A percentile compares a stretch with the other conserved stretches of the same genome.
Conservation (phyloP, 805 yeast genomes). For the Saturnispora bothae region DNA sequence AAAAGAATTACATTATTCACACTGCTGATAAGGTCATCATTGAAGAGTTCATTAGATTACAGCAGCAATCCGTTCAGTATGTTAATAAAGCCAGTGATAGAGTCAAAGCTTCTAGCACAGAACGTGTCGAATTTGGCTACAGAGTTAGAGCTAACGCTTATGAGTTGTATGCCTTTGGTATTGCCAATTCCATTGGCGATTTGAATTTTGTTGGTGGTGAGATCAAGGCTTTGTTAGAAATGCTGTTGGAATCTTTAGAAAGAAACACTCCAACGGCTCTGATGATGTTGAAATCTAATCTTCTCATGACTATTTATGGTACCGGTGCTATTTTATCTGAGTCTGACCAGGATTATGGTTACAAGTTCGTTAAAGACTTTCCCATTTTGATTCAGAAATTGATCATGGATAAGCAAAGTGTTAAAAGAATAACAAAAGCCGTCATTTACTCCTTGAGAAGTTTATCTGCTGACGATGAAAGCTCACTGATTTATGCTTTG, state of each 20-base stretch:
- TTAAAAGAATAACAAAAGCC: conserved; percentile 42
- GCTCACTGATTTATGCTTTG: conserved; percentile 75
- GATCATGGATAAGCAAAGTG: conserved; percentile 35
- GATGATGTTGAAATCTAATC: conserved; percentile 40
- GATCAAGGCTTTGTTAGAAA: conserved; percentile 38
- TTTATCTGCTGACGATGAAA: conserved; percentile 70
- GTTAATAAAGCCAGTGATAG: conserved; percentile 19
- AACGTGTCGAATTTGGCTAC: conserved; percentile 21
- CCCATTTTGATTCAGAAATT: conserved; percentile 51
- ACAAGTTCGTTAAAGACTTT: conserved; percentile 23
- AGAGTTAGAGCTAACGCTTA: conserved; percentile 28
- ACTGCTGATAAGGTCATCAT: conserved; percentile 12
- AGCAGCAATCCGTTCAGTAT: conserved; percentile 16
- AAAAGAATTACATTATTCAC: conserved; percentile 8
- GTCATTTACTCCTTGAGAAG: conserved; percentile 59
- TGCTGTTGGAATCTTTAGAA: conserved; percentile 16
- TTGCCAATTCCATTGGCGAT: conserved; percentile 35
- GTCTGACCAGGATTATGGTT: conserved; percentile 33
- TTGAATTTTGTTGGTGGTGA: conserved; percentile 33
- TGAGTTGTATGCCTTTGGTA: conserved; percentile 52
- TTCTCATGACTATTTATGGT: conserved; percentile 28
- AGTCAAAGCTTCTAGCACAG: conserved; percentile 17
- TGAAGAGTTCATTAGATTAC: conserved; percentile 13
- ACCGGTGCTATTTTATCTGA: conserved; percentile 25
- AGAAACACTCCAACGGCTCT: conserved; percentile 41